These are phyloP conservation scores for Exidia glandulosa DNA, from an alignment of 768 basidiomycete species.

Conservation along the genomic window DNA sequence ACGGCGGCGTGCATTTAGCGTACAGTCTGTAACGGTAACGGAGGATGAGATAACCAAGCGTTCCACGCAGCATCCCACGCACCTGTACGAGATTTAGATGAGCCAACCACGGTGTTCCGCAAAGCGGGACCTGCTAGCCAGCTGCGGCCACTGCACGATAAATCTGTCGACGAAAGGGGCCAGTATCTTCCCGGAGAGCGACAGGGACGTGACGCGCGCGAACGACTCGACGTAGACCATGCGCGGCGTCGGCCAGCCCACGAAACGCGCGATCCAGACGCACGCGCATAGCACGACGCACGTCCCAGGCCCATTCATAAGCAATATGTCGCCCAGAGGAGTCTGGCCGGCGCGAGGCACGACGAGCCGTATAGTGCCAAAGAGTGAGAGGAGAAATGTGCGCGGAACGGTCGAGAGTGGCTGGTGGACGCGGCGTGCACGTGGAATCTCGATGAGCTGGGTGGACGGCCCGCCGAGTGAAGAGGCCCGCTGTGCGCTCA, in stretches of 20 bases:
- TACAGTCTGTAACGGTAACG: no score
- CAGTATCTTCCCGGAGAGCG: conserved; percentile 75
- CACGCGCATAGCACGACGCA: conserved; percentile 70
- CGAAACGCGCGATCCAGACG: conserved; percentile 50
- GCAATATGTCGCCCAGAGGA: conserved; percentile 71
- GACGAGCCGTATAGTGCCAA: no score
- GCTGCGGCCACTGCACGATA: conserved; percentile 80
- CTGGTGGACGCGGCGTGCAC: conserved; percentile 84
- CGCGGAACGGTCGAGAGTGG: conserved; percentile 55
- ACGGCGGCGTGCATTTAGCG: no score
- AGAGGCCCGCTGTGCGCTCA: conserved; percentile 64
- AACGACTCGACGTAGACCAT: conserved; percentile 91
- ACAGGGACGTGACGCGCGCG: conserved; percentile 72
- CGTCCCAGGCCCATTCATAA: conserved; percentile 94
- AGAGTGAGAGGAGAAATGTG: conserved; percentile 45
- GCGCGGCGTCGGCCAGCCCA: conserved; percentile 59
- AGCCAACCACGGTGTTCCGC: conserved; percentile 55
- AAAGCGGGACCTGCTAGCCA: conserved; percentile 28
- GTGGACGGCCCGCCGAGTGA: conserved; percentile 53
- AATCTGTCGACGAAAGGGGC: conserved; percentile 84
- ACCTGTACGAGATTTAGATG: conserved; percentile 37
- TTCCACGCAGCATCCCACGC: no score
- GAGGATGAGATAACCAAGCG: no score
- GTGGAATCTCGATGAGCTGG: conserved; percentile 58
- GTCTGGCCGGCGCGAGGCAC: no score